phyloP scores from a whole-genome alignment of 805 yeast genomes.

The Torulaspora indica region DNA sequence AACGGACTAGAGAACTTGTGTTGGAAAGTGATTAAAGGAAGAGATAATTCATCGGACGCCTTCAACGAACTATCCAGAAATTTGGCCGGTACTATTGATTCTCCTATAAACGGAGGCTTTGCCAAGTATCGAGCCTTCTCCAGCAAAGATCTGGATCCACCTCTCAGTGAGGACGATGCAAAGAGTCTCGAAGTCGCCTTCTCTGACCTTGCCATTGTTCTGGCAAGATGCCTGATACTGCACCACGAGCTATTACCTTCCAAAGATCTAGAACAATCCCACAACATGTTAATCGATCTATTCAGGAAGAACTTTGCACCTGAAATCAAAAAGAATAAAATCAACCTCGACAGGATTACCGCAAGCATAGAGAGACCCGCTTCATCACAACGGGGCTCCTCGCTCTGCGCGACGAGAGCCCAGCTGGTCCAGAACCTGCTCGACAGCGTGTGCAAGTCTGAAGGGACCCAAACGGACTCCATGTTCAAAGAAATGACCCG shows the following conservation, averaged over 20 bases:
- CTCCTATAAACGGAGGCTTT: slow-evolving; percentile 92
- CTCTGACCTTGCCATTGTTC: slow-evolving; percentile 60
- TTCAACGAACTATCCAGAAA: slow-evolving; percentile 66
- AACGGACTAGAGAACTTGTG: slow-evolving; percentile 61
- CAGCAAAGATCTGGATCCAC: slow-evolving; percentile 32
- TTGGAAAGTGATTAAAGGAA: slow-evolving; percentile 48
- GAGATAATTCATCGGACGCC: slow-evolving; percentile 43
- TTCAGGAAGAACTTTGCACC: slow-evolving; percentile 61
- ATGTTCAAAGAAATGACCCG: slow-evolving; percentile 9
- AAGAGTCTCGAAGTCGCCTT: slow-evolving; percentile 43
- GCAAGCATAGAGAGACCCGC: slow-evolving; percentile 1
- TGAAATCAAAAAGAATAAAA: slow-evolving; percentile 47
- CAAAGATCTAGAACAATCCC: slow-evolving; percentile 52
- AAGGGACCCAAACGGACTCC: neutral
- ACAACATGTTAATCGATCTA: slow-evolving; percentile 58
- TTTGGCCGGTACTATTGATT: slow-evolving; percentile 79
- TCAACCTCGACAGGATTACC: slow-evolving; percentile 18
- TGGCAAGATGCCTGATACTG: slow-evolving; percentile 60
- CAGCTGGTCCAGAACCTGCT: slow-evolving; percentile 4
- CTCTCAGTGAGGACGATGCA: slow-evolving; percentile 31
- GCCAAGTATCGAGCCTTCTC: slow-evolving; percentile 74
- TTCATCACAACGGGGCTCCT: slow-evolving; percentile 5
- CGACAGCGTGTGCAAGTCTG: neutral
- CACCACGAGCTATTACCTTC: slow-evolving; percentile 62
- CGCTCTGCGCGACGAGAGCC: slow-evolving; percentile 2